These are phyloP conservation scores for Salix caprea DNA, from an alignment of 345 rosid genomes.

Conservation along the genomic window DNA sequence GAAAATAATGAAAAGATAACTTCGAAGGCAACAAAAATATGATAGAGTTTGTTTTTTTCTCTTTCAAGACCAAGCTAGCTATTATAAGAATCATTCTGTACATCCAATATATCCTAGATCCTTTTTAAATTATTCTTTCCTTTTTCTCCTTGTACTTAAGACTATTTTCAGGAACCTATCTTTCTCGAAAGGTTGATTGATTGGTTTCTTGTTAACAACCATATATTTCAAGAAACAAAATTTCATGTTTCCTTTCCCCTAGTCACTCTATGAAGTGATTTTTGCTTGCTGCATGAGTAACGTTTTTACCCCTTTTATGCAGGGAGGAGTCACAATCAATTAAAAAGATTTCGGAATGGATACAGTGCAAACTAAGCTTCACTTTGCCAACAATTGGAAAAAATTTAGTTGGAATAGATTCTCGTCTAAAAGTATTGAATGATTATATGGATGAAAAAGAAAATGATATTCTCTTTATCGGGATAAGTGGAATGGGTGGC, in stretches of 20 bases:
- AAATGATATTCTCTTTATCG: neutral
- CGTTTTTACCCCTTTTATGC: neutral
- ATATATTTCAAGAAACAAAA: neutral
- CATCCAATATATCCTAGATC: neutral
- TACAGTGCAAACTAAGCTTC: neutral
- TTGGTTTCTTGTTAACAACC: neutral
- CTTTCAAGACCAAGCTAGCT: neutral
- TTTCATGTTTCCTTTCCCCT: neutral
- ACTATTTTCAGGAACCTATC: neutral
- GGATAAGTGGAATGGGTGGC: slow-evolving; percentile 6
- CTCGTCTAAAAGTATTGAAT: neutral
- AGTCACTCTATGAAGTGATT: no score
- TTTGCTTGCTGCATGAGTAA: neutral
- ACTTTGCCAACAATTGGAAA: neutral
- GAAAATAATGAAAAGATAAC: no score
- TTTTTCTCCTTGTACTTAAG: neutral
- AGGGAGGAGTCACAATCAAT: neutral
- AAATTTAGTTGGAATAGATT: neutral
- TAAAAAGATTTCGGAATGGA: neutral
- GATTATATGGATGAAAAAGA: neutral
- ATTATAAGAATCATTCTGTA: neutral
- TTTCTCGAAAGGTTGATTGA: neutral
- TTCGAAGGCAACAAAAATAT: no score
- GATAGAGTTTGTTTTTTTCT: no score
- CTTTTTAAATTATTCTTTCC: neutral